Conservation (phyloP, 225 moss, liverwort and hornwort genomes). For the Pseudisothecium myosuroides region DNA sequence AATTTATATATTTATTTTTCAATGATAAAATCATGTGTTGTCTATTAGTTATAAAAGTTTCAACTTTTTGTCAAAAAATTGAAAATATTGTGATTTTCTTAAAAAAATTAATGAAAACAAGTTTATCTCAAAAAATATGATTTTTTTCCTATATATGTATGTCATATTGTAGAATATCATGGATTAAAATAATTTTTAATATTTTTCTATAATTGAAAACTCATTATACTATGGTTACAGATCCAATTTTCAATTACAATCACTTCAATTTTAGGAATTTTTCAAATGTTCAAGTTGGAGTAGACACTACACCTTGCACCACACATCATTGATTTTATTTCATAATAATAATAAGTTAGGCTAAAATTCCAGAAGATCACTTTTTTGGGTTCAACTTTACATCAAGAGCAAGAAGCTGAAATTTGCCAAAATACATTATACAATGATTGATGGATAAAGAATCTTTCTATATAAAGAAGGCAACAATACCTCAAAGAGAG, state of each 20-base stretch:
- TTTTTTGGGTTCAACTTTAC: background rate
- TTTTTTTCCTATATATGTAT: rapidly evolving
- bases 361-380: background rate
- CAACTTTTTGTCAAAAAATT: background rate
- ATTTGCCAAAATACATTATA: background rate
- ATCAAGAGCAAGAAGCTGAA: background rate
- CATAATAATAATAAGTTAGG: too few relatives aligned
- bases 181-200: rapidly evolving
- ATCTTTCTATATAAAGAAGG: background rate
- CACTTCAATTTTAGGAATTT: background rate
- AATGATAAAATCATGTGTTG: too few relatives aligned
- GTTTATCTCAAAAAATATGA: background rate
- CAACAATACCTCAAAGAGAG: background rate
- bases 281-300: background rate
- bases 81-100: background rate
- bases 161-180: too few relatives aligned
- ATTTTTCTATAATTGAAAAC: background rate
- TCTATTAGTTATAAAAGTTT: background rate
- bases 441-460: background rate
- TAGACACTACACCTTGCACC: too few relatives aligned
- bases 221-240: rapidly evolving
- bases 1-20: too few relatives aligned
- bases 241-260: background rate
- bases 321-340: background rate
- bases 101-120: background rate